phyloP scores from a whole-genome alignment of 352 stramenopile species.

The Phytophthora idaei region DNA sequence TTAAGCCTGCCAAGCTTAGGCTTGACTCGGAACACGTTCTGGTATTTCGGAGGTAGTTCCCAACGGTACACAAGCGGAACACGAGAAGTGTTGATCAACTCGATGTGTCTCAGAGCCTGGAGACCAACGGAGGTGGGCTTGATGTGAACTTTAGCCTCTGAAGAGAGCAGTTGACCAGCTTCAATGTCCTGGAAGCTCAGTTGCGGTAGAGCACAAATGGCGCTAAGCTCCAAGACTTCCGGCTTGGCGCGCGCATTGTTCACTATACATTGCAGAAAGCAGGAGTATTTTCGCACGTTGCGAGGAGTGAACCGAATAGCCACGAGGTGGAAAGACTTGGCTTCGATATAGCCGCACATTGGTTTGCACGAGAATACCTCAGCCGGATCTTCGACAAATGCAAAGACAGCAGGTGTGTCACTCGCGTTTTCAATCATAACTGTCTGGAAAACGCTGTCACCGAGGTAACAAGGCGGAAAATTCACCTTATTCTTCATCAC shows the following conservation, averaged over 20 bases:
- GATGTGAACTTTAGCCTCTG: conserved; percentile 67
- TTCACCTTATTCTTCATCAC: conserved; percentile 59
- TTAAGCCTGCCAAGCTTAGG: conserved; percentile 81
- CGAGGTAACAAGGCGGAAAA: conserved; percentile 90
- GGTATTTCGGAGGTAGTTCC: conserved; percentile 63
- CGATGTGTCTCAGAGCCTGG: conserved; percentile 51
- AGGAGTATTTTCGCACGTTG: conserved; percentile 47
- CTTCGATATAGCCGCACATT: conserved; percentile 62
- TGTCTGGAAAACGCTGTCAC: conserved; percentile 91
- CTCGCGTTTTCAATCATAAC: conserved; percentile 86
- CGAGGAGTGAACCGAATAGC: conserved; percentile 77
- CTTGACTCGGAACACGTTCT: conserved; percentile 66
- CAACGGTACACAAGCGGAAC: conserved; percentile 89
- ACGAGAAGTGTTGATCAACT: conserved; percentile 80
- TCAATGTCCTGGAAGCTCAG: conserved; percentile 52
- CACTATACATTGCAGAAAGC: conserved; percentile 71
- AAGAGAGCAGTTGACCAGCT: conserved; percentile 10
- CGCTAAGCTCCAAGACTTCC: conserved; percentile 61
- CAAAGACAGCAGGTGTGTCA: conserved; percentile 90
- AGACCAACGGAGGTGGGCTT: conserved; percentile 88
- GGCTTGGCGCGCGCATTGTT: conserved; percentile 65
- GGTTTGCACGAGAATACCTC: conserved; percentile 80
- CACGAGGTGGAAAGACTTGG: conserved; percentile 85
- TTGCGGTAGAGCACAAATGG: conserved; percentile 58
- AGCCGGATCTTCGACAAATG: conserved; percentile 67